Percentiles rank a stretch among this genome's conserved stretches.
phyloP scores from a whole-genome alignment of 176 grass and related monocot genomes.

The Avena atlantica region DNA sequence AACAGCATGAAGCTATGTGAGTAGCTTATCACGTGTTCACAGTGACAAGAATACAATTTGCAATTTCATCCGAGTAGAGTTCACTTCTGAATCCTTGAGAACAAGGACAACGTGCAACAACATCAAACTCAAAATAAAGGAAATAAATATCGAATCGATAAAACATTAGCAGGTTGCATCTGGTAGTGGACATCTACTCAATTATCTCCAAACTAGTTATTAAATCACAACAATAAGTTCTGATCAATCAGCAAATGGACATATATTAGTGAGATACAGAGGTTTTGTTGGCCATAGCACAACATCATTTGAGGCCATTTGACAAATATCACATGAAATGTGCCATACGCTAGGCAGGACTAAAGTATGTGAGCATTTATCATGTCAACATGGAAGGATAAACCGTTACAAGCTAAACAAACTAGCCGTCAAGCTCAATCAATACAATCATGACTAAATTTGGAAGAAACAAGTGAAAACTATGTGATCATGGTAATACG shows the following conservation, averaged over 20 bases:
- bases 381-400: not conserved
- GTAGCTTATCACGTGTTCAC: slow-evolving; percentile 13
- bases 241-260: not conserved
- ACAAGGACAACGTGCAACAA: not conserved
- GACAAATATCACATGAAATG: not conserved
- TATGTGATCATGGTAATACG: not conserved
- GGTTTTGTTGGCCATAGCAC: not conserved
- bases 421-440: not conserved
- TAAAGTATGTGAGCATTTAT: not conserved
- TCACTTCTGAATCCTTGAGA: not conserved
- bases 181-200: not conserved
- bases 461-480: not conserved
- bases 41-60: not conserved
- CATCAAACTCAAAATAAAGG: not conserved
- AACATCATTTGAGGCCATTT: not conserved
- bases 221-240: not conserved
- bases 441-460: not conserved
- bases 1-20: not conserved
- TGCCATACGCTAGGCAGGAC: too few relatives aligned
- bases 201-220: not conserved
- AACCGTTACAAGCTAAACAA: not conserved
- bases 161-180: not conserved
- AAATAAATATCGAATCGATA: not conserved
- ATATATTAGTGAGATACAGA: not conserved
- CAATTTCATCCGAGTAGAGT: not conserved